Conservation (phyloP, 108 stramenopile genomes). For the Fistulifera pelliculosa region DNA sequence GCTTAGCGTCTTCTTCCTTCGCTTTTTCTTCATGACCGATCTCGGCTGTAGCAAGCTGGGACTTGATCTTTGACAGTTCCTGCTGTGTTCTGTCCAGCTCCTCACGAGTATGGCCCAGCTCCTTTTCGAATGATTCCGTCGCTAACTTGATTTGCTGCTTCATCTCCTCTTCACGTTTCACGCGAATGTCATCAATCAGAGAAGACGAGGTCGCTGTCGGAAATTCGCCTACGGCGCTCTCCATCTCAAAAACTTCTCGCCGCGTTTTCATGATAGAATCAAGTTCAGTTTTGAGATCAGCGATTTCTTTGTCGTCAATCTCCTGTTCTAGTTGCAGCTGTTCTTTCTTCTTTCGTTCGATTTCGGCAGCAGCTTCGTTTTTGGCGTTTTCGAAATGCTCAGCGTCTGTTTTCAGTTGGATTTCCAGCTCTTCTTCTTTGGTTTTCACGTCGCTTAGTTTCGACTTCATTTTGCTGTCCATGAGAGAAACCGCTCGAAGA, state of each 20-base stretch:
- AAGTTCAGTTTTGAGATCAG: background rate
- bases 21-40: slow-evolving; percentile 22
- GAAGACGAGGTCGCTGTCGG: background rate
- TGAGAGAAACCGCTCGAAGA: slow-evolving; percentile 18
- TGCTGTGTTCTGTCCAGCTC: slow-evolving; percentile 23
- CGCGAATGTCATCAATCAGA: background rate
- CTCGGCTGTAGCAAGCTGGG: slow-evolving; percentile 25
- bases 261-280: background rate
- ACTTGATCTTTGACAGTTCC: slow-evolving; percentile 8
- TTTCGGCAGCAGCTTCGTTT: slow-evolving; percentile 4
- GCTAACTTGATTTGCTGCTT: slow-evolving; percentile 14
- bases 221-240: background rate
- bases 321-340: slow-evolving; percentile 4
- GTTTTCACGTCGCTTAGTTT: slow-evolving; percentile 14
- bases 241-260: slow-evolving; percentile 5
- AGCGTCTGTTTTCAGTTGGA: slow-evolving; percentile 15
- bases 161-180: slow-evolving; percentile 10
- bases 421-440: slow-evolving; percentile 25
- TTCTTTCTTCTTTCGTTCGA: slow-evolving; percentile 11
- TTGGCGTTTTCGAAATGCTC: slow-evolving; percentile 9
- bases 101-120: slow-evolving; percentile 17
- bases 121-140: slow-evolving; percentile 20
- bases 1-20: slow-evolving; percentile 22
- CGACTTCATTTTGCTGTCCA: slow-evolving; percentile 24
- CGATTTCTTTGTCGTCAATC: background rate